A percentile compares a stretch with the other conserved stretches of the same genome.
Conservation (phyloP, 306 rosid genomes). For the Cyclanthera cordifolia region DNA sequence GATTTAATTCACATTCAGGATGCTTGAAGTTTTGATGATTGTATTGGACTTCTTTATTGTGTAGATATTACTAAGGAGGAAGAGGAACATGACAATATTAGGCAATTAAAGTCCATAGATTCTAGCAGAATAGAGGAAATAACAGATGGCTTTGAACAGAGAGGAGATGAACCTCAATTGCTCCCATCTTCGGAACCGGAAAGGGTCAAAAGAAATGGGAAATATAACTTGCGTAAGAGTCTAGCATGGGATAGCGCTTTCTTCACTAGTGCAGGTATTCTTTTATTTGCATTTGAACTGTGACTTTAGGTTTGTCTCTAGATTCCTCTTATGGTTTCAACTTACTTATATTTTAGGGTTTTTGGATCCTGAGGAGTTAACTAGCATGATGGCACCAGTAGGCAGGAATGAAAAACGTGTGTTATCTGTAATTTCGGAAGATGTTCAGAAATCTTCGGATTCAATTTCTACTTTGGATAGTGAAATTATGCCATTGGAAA, state of each 20-base stretch:
- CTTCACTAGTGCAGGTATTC: conserved; percentile 78
- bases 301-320: neutral
- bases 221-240: conserved; percentile 81
- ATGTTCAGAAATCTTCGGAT: conserved; percentile 52
- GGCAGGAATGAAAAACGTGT: conserved; percentile 40
- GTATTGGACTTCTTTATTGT: neutral
- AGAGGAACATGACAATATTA: conserved; percentile 1
- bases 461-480: conserved; percentile 65
- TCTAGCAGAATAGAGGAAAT: conserved; percentile 38
- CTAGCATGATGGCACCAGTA: conserved; percentile 65
- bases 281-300: conserved; percentile 3
- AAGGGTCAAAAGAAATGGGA: conserved; percentile 35
- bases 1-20: neutral
- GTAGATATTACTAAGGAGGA: conserved; percentile 19
- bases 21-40: neutral
- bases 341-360: conserved; percentile 46
- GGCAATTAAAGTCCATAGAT: conserved; percentile 29
- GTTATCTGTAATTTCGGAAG: conserved; percentile 59
- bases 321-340: conserved; percentile 7
- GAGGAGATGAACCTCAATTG: conserved; percentile 35
- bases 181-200: conserved; percentile 32
- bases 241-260: conserved; percentile 96
- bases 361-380: conserved; percentile 72
- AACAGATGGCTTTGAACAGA: conserved; percentile 25
- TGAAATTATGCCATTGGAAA: conserved; percentile 56